phyloP scores from a whole-genome alignment of 78 protist genomes.

The Monocercomonoides exilis region DNA sequence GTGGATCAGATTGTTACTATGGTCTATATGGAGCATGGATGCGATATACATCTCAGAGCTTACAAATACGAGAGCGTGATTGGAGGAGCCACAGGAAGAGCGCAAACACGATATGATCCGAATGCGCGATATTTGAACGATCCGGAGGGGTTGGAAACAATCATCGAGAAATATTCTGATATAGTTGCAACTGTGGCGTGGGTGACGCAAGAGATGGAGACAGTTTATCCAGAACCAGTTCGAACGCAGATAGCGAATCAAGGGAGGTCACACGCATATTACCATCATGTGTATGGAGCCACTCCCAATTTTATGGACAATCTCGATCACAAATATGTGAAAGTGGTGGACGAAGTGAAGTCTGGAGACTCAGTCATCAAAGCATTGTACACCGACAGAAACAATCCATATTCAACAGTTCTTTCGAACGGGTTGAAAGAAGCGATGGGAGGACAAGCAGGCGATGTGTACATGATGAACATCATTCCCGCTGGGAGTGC shows the following conservation, averaged over 20 bases:
- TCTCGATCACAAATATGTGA: not conserved
- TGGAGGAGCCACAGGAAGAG: no score
- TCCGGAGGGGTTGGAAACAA: not conserved
- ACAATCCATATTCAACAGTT: no score
- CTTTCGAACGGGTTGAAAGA: no score
- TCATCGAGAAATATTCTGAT: not conserved
- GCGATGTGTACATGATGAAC: no score
- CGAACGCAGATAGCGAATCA: not conserved
- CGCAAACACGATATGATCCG: not conserved
- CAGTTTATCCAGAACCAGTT: not conserved
- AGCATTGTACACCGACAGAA: not conserved
- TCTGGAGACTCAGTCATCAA: not conserved
- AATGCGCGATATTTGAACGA: not conserved
- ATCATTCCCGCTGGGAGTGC: no score
- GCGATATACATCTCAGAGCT: not conserved
- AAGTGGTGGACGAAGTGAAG: not conserved
- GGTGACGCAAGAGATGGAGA: not conserved
- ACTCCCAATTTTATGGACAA: not conserved
- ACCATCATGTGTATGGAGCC: not conserved
- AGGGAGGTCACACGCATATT: not conserved
- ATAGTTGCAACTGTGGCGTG: not conserved
- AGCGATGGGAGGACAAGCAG: conserved; percentile 29
- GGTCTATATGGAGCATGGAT: conserved; percentile 3
- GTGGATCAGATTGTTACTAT: not conserved
- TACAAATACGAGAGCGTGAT: no score